Conservation (phyloP, 2,329 filamentous ascomycete genomes). For the Plenodomus lindquistii region DNA sequence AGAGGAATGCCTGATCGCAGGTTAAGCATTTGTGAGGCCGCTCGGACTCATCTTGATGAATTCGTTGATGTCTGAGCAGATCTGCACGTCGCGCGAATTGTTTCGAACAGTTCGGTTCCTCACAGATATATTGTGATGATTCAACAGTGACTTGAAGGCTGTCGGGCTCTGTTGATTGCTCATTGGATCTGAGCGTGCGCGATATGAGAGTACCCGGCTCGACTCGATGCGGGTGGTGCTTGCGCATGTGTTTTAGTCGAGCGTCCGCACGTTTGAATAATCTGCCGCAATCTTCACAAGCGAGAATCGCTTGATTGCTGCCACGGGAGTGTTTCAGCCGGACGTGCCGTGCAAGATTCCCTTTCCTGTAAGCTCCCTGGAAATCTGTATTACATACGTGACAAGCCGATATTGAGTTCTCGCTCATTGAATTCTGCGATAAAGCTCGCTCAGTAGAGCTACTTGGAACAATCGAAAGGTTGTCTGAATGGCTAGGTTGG, state of each 20-base stretch:
- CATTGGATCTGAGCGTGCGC: background rate
- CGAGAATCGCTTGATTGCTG: background rate
- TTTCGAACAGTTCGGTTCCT: background rate
- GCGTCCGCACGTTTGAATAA: background rate
- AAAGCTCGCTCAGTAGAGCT: too few species aligned
- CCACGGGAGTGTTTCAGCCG: background rate
- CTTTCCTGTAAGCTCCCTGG: background rate
- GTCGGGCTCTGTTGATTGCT: background rate
- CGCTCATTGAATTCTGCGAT: too few species aligned
- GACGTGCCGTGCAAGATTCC: background rate
- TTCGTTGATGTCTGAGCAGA: background rate
- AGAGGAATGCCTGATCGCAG: background rate
- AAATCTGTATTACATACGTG: background rate
- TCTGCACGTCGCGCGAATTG: background rate
- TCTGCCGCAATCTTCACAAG: background rate
- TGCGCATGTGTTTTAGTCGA: background rate
- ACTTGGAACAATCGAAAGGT: too few species aligned
- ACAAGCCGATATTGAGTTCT: background rate
- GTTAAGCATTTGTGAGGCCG: background rate
- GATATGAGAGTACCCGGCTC: background rate
- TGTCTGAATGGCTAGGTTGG: too few species aligned
- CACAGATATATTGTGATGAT: background rate
- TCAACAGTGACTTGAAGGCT: background rate
- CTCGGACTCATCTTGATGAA: background rate
- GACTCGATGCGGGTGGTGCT: background rate